Conservation (phyloP, 768 basidiomycete species). For the Mycena polygramma region DNA sequence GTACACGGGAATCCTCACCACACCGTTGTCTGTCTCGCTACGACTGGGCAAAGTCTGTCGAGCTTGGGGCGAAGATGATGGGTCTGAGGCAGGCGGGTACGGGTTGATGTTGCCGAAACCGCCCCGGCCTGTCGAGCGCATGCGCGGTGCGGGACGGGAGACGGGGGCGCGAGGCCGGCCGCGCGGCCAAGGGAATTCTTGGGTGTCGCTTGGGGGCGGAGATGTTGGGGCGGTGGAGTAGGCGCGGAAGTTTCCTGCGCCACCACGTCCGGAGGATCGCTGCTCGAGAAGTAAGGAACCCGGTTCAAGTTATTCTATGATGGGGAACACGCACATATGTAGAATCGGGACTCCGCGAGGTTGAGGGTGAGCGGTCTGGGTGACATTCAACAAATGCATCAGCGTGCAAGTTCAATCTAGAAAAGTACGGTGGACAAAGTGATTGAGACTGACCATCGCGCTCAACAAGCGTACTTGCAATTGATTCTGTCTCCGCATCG, state of each 20-base stretch:
- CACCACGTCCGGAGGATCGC: constrained; percentile 21
- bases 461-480: constrained; percentile 16
- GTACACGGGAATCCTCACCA: too few relatives aligned
- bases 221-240: background rate
- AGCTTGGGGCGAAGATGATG: too few relatives aligned
- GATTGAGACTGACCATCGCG: background rate
- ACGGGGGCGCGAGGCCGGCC: constrained; percentile 4
- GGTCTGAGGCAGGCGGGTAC: background rate
- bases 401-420: too few relatives aligned
- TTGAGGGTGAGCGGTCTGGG: background rate
- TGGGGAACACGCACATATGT: background rate
- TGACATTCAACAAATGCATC: too few relatives aligned
- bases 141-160: background rate
- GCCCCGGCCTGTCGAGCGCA: constrained; percentile 5
- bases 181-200: constrained; percentile 14
- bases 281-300: too few relatives aligned
- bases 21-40: too few relatives aligned
- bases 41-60: too few relatives aligned
- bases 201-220: background rate
- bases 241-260: constrained; percentile 15
- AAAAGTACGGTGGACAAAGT: too few relatives aligned
- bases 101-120: background rate
- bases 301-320: too few relatives aligned
- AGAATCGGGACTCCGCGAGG: background rate
- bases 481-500: constrained; percentile 10